Evolutionary conservation across 2,329 filamentous ascomycete genomes (phyloP), one percentile per base, ranked within the genome.

Genomic region (Fusarium aywerte): DNA sequence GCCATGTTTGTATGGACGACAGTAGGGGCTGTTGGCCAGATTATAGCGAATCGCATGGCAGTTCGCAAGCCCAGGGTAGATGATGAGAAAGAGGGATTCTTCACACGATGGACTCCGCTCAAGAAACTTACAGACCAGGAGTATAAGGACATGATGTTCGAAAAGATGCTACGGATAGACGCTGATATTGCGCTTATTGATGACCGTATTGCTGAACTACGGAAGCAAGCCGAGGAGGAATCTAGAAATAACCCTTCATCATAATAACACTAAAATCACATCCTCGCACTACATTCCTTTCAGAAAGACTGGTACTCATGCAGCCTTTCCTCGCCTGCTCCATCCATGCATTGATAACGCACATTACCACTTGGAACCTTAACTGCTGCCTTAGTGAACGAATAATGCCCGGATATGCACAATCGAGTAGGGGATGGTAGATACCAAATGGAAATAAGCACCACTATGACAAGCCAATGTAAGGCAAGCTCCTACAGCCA

Each of bases 161-260:
- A 94, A 75, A 92, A 90, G 78, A 79, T 93, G 38, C 76, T 95
- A 25, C 84, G 82, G 64, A 80, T 95, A 4, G 90, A 96, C 67
- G 90, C 87, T 1, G 90, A 95, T 63, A 93, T 96, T 76, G 89
- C 91, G 0, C 77, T 96, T 7, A 82, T 95, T 33, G 91, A 96
- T 72, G 92, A 95, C 53, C 88, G 87, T 73, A 92, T 96, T 68
- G 84, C 75, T 2, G 76, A 78, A 42, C 51, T 82, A 20, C 67
- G 64, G 43, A 51, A 71, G 40, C 60, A 61, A 35, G 57, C 54
- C 25, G 27, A 66, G 42, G 42, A 58, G 31, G 39, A 66, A 42
- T 39, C 53, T 44, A 45, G 32, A 27, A 54, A 65, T 52, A 60
- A 36, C 40, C 44, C 56, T 29, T 58, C 47, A 33, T 40, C 32